These are phyloP conservation scores for Talaromyces liani DNA, from an alignment of 495 filamentous ascomycete genomes.

Conservation along the genomic window DNA sequence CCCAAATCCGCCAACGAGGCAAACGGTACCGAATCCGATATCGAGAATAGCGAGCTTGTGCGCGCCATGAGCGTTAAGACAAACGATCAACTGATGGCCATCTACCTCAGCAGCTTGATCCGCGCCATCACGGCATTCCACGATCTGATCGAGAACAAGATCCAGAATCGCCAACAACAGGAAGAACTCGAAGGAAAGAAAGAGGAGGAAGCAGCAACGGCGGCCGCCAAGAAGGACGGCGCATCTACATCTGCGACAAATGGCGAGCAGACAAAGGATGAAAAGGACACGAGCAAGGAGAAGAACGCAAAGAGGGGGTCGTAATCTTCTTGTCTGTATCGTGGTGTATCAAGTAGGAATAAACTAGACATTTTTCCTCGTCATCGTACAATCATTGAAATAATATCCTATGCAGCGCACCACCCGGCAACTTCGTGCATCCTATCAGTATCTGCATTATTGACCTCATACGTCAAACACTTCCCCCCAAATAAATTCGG, in stretches of 20 bases:
- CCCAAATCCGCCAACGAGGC: conserved; percentile 50
- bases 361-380: conserved; percentile 1
- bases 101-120: conserved; percentile 94
- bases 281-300: conserved; percentile 57
- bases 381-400: conserved; percentile 1
- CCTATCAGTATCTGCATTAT: conserved; percentile 48
- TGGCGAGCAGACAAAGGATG: conserved; percentile 56
- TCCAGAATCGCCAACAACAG: conserved; percentile 94
- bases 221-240: conserved; percentile 49
- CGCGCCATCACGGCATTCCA: conserved; percentile 98
- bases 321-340: conserved; percentile 6
- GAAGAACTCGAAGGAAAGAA: conserved; percentile 87
- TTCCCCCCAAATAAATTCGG: conserved; percentile 43
- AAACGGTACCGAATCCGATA: conserved; percentile 41
- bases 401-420: conserved; percentile 41
- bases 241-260: conserved; percentile 27
- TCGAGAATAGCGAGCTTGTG: conserved; percentile 73
- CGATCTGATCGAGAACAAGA: conserved; percentile 99
- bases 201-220: conserved; percentile 48
- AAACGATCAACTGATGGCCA: conserved; percentile 96
- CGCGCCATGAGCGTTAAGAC: conserved; percentile 98
- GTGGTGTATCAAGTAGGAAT: conserved; percentile 2
- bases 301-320: conserved; percentile 47
- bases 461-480: conserved; percentile 41
- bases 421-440: conserved; percentile 53